Conservation (phyloP, 345 rosid genomes). For the Camelina laxa region DNA sequence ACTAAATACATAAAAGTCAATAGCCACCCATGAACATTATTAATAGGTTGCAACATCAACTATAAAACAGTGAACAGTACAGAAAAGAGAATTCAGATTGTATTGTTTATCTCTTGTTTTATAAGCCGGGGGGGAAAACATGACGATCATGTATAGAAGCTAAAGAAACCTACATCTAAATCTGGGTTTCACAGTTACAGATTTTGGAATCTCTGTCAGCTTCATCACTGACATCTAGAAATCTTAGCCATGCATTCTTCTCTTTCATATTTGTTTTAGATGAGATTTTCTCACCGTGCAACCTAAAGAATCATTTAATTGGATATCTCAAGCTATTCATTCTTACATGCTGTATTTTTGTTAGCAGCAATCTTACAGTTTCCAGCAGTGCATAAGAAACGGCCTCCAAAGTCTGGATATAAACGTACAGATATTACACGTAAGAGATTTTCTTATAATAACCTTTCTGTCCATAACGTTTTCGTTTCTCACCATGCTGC, state of each 20-base stretch:
- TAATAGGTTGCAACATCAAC: conserved; percentile 10
- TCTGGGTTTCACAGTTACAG: conserved; percentile 16
- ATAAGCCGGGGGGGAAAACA: background rate
- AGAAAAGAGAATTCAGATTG: conserved; percentile 4
- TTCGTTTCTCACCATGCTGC: conserved; percentile 11
- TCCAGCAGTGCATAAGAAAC: conserved; percentile 79
- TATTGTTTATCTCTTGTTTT: background rate
- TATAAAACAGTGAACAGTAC: conserved; percentile 5
- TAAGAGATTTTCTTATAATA: conserved; percentile 48
- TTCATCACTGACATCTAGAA: conserved; percentile 18
- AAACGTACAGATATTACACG: conserved; percentile 78
- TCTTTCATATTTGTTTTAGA: background rate
- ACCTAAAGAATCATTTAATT: conserved; percentile 22
- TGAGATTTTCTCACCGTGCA: conserved; percentile 15
- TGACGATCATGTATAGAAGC: background rate
- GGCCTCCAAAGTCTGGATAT: conserved; percentile 82
- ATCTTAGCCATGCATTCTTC: conserved; percentile 27
- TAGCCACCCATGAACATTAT: background rate
- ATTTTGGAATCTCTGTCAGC: conserved; percentile 17
- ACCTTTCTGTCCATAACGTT: conserved; percentile 7
- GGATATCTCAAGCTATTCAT: conserved; percentile 4
- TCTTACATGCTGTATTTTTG: conserved; percentile 28
- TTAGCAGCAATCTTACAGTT: conserved; percentile 89
- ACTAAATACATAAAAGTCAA: conserved; percentile 12
- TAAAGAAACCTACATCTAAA: conserved; percentile 17